phyloP scores from a whole-genome alignment of 1,284 basidiomycete species.

The Neotropicomus parvogracilis region DNA sequence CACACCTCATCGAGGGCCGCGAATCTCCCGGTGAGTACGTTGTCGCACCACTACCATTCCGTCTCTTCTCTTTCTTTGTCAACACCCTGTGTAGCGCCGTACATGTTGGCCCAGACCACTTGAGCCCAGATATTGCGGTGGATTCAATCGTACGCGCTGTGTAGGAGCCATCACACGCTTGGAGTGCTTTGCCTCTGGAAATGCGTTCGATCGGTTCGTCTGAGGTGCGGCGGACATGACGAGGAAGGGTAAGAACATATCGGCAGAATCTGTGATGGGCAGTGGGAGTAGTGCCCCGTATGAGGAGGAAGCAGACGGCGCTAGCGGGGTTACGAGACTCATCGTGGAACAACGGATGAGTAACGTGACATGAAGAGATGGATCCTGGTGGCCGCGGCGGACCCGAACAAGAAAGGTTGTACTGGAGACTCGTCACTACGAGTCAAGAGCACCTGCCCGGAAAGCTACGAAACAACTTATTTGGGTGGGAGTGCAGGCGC shows the following conservation, averaged over 20 bases:
- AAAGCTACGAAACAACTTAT: too few species aligned
- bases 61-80: slow-evolving; percentile 3
- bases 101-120: background rate
- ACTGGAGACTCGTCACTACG: too few species aligned
- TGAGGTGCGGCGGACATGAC: slow-evolving; percentile 5
- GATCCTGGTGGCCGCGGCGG: too few species aligned
- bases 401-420: too few species aligned
- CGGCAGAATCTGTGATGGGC: slow-evolving; percentile 15
- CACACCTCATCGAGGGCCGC: slow-evolving; percentile 1
- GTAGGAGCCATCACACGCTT: slow-evolving; percentile 3
- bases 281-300: background rate
- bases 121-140: slow-evolving; percentile 22
- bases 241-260: slow-evolving; percentile 27
- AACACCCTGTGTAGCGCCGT: background rate
- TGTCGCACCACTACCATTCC: slow-evolving; percentile 1
- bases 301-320: background rate
- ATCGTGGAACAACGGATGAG: slow-evolving; percentile 13
- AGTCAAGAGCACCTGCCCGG: too few species aligned
- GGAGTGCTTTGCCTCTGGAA: background rate
- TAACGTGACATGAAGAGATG: background rate
- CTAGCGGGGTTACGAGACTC: slow-evolving; percentile 6
- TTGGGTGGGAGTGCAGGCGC: too few species aligned
- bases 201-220: background rate
- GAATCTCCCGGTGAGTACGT: slow-evolving; percentile 11
- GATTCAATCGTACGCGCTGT: slow-evolving; percentile 22